Evolutionary conservation across 129 eudicot species (phyloP).

Genomic region (Chrysanthemum seticuspe): DNA sequence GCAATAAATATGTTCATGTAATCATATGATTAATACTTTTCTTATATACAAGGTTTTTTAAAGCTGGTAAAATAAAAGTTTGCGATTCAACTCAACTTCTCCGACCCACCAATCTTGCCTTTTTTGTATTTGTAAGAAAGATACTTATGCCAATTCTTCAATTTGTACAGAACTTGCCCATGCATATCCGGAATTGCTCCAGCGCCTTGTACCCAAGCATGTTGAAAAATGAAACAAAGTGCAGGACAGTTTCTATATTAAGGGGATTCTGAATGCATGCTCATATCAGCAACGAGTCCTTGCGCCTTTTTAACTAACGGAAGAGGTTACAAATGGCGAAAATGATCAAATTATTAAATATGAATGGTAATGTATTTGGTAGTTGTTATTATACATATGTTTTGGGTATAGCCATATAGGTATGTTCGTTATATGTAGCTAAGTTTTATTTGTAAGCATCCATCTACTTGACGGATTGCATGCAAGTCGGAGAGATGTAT

Average conservation of each 20-base stretch:
- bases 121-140: neutral
- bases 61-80: too few relatives aligned
- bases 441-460: conserved; percentile 22
- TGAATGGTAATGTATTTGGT: conserved; percentile 22
- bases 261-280: conserved; percentile 13
- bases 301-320: conserved; percentile 8
- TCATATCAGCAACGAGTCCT: neutral
- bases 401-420: conserved; percentile 24
- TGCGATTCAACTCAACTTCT: neutral
- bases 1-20: too few relatives aligned
- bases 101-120: neutral
- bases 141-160: neutral
- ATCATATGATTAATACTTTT: too few relatives aligned
- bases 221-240: conserved; percentile 42
- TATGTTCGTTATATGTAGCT: conserved; percentile 20
- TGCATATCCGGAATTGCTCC: conserved; percentile 65
- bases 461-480: conserved; percentile 10
- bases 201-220: conserved; percentile 70
- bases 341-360: conserved; percentile 9
- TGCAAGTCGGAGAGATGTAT: neutral
- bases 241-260: neutral
- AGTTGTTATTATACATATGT: conserved; percentile 21
- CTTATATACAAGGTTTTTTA: too few relatives aligned
- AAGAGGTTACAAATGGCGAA: conserved; percentile 13
- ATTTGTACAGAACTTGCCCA: conserved; percentile 64